phyloP scores from a whole-genome alignment of 371 early-diverging fungal genomes.

The Syncephalis plumigaleata region DNA sequence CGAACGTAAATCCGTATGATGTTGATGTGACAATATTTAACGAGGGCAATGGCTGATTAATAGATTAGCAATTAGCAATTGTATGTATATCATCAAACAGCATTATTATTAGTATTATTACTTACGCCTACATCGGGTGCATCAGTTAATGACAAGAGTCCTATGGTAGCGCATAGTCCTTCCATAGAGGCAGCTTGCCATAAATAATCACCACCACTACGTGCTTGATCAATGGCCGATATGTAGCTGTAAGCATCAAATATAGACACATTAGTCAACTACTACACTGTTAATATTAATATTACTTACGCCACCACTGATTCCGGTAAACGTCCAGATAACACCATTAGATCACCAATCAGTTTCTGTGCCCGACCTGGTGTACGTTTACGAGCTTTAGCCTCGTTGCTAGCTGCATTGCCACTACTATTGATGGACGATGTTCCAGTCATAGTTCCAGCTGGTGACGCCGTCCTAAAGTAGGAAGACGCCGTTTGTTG shows the following conservation, averaged over 20 bases:
- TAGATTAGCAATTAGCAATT: no score
- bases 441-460: no score
- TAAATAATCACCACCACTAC: conserved; percentile 40
- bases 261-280: conserved; percentile 19
- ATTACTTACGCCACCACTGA: conserved; percentile 22
- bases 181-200: conserved; percentile 74
- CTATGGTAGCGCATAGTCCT: conserved; percentile 12
- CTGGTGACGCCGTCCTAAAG: no score
- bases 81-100: no score
- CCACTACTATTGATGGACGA: no score
- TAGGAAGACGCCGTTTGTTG: conserved; percentile 1
- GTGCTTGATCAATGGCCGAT: conserved; percentile 47
- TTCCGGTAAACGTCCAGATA: conserved; percentile 58
- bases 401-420: conserved; percentile 7
- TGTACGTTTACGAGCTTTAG: conserved; percentile 30
- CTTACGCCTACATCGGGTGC: conserved; percentile 35
- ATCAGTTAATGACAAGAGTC: no score
- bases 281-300: no score
- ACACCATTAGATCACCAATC: conserved; percentile 53
- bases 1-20: background rate
- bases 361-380: conserved; percentile 60
- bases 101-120: background rate
- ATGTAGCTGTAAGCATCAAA: conserved; percentile 23
- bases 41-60: no score
- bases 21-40: no score